Base-by-base conservation (phyloP, 1,284 basidiomycete genomes). In the Leccinum pallidistipes region DNA sequence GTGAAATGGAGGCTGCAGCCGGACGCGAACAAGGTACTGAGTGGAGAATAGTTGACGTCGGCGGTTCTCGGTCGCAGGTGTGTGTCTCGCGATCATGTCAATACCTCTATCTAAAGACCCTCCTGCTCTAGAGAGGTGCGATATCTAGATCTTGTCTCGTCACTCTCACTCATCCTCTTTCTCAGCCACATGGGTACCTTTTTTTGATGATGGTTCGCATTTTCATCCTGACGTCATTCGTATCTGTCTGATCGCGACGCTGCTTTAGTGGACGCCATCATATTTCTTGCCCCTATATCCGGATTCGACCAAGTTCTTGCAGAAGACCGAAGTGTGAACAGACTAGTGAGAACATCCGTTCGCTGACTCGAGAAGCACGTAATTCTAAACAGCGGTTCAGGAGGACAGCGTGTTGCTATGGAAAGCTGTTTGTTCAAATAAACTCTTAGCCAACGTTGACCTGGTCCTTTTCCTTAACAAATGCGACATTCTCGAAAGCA, bases 381-480 rank as follows among this genome's bases (percentile, higher is more conserved):
- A 34, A 31, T 34, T 31, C 34, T 57, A 1, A 59, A 43, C 11
- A 7, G 27, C 60, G n/a, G 18, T 56, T 55, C 68, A 89, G 87
- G 90, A 92, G 75, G 90, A 92, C 70, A 87, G 86, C 3, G 89
- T 91, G n/a, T 77, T 91, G 12, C 78, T 92, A 0, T 92, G 90
- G 90, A 91, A 90, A 74, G 82, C 86, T 2, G 82, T 92, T 27
- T 90, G 89, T 74, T 84, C 83, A 12, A 90, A 89, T 75, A 88
- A 85, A 73, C 80, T 92, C 5, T 80, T 92, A 1, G 85, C 85
- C 16, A 84, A 83, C 61, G 88, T 90, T 50, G 87, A 91, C 66
- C 78, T 92, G 36, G 85, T 92, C 55, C 80, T 92, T 29, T 92
- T 92, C 78, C 80, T 92, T 58, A 92, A 92, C 77, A 92, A 92